phyloP scores from a whole-genome alignment of 768 basidiomycete species.

The Brasilioporus rufonigricans region DNA sequence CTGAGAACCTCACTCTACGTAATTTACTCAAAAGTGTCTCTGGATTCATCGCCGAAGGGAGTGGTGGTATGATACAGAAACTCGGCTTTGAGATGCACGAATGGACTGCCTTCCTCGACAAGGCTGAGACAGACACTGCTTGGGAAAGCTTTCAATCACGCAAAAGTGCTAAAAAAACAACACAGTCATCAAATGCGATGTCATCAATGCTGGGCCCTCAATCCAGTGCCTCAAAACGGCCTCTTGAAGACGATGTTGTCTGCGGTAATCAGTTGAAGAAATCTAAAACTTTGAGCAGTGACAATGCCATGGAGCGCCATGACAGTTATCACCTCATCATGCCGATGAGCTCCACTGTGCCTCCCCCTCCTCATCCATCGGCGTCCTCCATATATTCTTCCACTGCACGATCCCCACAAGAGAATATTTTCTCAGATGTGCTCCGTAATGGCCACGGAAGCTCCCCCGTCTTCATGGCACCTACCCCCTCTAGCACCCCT shows the following conservation, averaged over 20 bases:
- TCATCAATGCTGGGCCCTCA: constrained; percentile 32
- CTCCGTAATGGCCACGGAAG: constrained; percentile 48
- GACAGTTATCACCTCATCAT: constrained; percentile 56
- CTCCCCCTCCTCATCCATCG: constrained; percentile 31
- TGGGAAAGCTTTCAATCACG: constrained; percentile 84
- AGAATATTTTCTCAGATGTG: constrained; percentile 60
- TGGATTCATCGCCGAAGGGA: constrained; percentile 84
- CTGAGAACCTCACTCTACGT: constrained; percentile 84
- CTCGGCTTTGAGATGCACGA: constrained; percentile 76
- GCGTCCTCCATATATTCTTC: constrained; percentile 45
- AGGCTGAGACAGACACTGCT: constrained; percentile 89
- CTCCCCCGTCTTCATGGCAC: constrained; percentile 63
- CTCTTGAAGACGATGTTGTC: constrained; percentile 30
- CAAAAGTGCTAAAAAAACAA: constrained; percentile 41
- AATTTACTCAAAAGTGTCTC: constrained; percentile 73
- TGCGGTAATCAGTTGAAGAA: constrained; percentile 47
- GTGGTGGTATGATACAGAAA: constrained; percentile 72
- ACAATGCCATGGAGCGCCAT: constrained; percentile 40
- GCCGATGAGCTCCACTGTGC: constrained; percentile 45
- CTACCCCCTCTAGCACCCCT: constrained; percentile 40
- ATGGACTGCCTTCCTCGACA: constrained; percentile 80
- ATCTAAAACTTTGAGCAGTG: constrained; percentile 39
- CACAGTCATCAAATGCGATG: constrained; percentile 29
- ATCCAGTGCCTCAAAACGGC: constrained; percentile 18
- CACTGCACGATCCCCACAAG: constrained; percentile 41